Evolutionary conservation across 2,329 filamentous ascomycete species (phyloP), one percentile per base, ranked within the genome.

Genomic region (Penicillium paneum): DNA sequence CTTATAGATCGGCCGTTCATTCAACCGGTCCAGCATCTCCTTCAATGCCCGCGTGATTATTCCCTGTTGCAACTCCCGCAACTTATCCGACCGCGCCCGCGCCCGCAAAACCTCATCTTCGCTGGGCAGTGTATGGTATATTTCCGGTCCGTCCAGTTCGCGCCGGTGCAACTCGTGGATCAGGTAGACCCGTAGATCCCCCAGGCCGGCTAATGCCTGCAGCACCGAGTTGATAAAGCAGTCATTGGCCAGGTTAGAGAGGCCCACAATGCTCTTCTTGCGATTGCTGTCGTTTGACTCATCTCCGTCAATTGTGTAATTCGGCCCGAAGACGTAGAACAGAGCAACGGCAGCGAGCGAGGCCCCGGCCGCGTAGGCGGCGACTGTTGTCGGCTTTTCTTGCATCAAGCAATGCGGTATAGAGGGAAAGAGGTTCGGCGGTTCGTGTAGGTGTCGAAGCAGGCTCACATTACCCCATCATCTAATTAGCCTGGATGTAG

Each of bases 271-370:
- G 55, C 90, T 89, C 69, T 90, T 93, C 74, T 91, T 94, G 64
- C 89, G 86, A 59, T 77, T 76, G 52, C 82, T 83, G 57, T 74
- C 78, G 54, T 74, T 76, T 24, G 79, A 78, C 48, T 86, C 82
- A 53, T 94, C 89, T 69, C 87, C 86, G 75, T 99, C 93, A 72
- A 97, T 87, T 66, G 96, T 90, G 74, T 93, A 97, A 49, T 92
- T 97, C n/a, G 94, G 94, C 8, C 88, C 91, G 75, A 99, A 97
- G 65, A 97, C 93, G 75, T 97, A 99, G 71, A 97, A 90, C 54
- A 97, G 84, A 31, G 94, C 93, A 59, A 96, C 90, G 58, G 94
- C 94, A 52, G 94, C 94, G 59, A 99, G 87, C 51, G 92, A 96
- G 57, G 93, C 94, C 65, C 93, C 93, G 56, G 93, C 94, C 67